Evolutionary conservation across 2,329 filamentous ascomycete genomes (phyloP).

Genomic region (Scedosporium dehoogii): DNA sequence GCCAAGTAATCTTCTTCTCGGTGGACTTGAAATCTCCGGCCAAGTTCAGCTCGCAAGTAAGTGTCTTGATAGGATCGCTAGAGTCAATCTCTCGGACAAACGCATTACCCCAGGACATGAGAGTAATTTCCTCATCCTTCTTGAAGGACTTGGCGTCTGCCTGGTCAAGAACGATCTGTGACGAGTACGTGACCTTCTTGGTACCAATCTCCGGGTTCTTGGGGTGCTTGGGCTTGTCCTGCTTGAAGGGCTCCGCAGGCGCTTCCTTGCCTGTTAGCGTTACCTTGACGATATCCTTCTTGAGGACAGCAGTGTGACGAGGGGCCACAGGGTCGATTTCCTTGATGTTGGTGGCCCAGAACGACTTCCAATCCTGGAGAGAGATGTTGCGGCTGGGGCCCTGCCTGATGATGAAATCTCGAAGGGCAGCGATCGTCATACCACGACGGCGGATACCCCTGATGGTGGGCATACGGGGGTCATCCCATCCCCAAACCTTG

Average conservation of each 20-base stretch:
- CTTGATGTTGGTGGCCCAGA: constrained; percentile 70
- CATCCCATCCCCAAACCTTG: constrained; percentile 75
- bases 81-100: constrained; percentile 35
- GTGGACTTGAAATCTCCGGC: constrained; percentile 91
- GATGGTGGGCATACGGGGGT: constrained; percentile 78
- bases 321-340: constrained; percentile 69
- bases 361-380: constrained; percentile 71
- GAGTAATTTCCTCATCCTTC: constrained; percentile 80
- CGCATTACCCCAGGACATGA: constrained; percentile 93
- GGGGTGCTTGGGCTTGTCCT: constrained; percentile 76
- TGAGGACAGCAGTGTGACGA: constrained; percentile 62
- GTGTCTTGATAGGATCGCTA: constrained; percentile 50
- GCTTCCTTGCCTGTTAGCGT: constrained; percentile 59
- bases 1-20: constrained; percentile 93
- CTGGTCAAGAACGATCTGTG: constrained; percentile 73
- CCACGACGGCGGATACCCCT: constrained; percentile 69
- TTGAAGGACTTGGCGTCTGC: constrained; percentile 74
- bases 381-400: constrained; percentile 77
- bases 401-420: constrained; percentile 78
- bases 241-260: constrained; percentile 49
- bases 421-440: constrained; percentile 68
- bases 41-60: constrained; percentile 81
- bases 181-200: constrained; percentile 76
- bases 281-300: constrained; percentile 62
- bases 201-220: constrained; percentile 80